Evolutionary conservation across 2,329 filamentous ascomycete species (phyloP).

Genomic region (Aspergillus melleus): DNA sequence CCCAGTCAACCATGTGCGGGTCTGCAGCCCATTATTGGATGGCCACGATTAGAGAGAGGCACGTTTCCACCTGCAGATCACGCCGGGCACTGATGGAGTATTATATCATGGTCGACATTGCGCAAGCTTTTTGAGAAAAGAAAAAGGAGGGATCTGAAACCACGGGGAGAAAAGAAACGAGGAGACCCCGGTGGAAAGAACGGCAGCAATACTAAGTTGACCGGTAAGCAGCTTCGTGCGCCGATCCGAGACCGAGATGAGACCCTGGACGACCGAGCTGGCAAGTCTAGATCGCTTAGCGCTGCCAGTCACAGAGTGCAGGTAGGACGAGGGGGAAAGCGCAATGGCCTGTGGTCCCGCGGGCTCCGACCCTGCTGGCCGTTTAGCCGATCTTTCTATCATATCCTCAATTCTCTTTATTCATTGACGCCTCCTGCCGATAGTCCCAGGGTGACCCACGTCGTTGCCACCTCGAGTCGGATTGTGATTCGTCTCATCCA

Average conservation of each 20-base stretch:
- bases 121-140: neutral
- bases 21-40: slow-evolving; percentile 1
- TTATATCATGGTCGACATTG: neutral
- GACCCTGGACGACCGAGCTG: neutral
- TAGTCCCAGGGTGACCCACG: neutral
- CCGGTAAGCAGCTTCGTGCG: neutral
- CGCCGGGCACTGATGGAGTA: neutral
- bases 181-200: neutral
- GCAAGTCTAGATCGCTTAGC: neutral
- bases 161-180: neutral
- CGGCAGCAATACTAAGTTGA: neutral
- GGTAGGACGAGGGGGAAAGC: neutral
- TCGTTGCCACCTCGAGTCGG: neutral
- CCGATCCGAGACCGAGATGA: neutral
- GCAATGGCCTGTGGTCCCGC: neutral
- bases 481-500: neutral
- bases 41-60: neutral
- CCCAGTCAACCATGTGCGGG: slow-evolving; percentile 7
- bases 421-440: no score
- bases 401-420: no score
- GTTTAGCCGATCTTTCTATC: no score
- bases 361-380: neutral
- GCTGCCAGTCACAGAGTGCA: neutral
- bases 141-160: neutral
- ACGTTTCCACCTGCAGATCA: neutral